Base-by-base conservation (phyloP, 2,329 filamentous ascomycete species). In the Neofusicoccum sp. region DNA sequence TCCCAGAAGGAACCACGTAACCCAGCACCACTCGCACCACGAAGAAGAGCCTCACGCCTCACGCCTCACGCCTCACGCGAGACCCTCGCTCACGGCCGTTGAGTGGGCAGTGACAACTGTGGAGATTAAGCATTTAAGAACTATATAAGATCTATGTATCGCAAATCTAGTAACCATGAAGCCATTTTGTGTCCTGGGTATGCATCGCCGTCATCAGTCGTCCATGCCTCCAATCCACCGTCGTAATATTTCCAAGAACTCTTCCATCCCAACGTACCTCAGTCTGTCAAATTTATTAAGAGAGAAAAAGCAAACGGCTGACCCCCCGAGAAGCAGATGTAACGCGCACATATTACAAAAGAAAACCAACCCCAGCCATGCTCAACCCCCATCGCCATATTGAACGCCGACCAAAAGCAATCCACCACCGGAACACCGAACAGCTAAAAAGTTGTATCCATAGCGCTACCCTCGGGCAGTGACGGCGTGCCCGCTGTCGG, bases 391-490 rank as follows among this genome's bases (percentile, higher is more conserved):
- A 9, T 8, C 29, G 9, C 47, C 48, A 34, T n/a, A 37, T 22
- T n/a, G 3, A 56, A 56, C 50, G 50, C 50, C 50, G 28, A 61
- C 36, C 34, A 61, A 48, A 49, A 61, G 45, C 58, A 61, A 36
- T 37, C 58, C 58, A 44, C 45, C 45, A 31, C 45, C 58, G 8
- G 39, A 61, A 61, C 58, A 49, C 59, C 59, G n/a, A 12, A 49
- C 9, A 6, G n/a, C 47, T 52, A 61, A 50, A 61, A 61, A 62
- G 47, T 43, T 41, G 47, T 44, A 16, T 56, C 60, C 39, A 62
- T 60, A 1, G 34, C 43, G 7, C 31, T 48, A 6, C 56, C 44
- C 33, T 60, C 56, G 1, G 49, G 49, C 49, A 54, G 22, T 34
- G n/a, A 22, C 49, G 33, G 34, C 37, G 34, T 22, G 3, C 9